phyloP scores from a whole-genome alignment of 2,329 filamentous ascomycete species.

The Cladobotryum protrusum region DNA sequence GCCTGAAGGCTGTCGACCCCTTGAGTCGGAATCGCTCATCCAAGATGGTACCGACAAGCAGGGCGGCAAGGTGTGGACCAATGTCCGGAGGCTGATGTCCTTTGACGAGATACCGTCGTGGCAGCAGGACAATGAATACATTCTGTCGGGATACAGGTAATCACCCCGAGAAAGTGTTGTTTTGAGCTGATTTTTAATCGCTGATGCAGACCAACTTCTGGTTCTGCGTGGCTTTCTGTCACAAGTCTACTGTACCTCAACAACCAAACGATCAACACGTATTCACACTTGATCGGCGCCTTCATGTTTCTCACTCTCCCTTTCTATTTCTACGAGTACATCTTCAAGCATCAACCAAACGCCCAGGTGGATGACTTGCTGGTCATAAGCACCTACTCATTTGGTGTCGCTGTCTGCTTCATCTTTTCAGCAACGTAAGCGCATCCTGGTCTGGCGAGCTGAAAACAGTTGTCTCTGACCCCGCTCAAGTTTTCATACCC shows the following conservation, averaged over 20 bases:
- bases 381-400: constrained; percentile 13
- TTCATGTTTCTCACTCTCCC: background rate
- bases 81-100: too few species aligned
- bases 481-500: constrained; percentile 3
- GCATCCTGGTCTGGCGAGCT: background rate
- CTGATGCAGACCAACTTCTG: background rate
- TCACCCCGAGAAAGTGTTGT: too few species aligned
- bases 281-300: constrained; percentile 11
- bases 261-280: constrained; percentile 12
- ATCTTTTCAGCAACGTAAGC: constrained; percentile 15
- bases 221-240: constrained; percentile 6
- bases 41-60: too few species aligned
- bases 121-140: too few species aligned
- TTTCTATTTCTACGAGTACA: too few species aligned
- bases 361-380: constrained; percentile 5
- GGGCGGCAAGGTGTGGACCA: too few species aligned
- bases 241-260: constrained; percentile 12
- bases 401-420: constrained; percentile 16
- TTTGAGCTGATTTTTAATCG: too few species aligned
- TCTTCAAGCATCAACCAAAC: too few species aligned
- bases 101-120: too few species aligned
- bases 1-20: too few species aligned
- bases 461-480: background rate
- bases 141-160: too few species aligned
- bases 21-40: too few species aligned